Conservation (phyloP, 441 rosid genomes). For the Dalechampia spathulata region DNA sequence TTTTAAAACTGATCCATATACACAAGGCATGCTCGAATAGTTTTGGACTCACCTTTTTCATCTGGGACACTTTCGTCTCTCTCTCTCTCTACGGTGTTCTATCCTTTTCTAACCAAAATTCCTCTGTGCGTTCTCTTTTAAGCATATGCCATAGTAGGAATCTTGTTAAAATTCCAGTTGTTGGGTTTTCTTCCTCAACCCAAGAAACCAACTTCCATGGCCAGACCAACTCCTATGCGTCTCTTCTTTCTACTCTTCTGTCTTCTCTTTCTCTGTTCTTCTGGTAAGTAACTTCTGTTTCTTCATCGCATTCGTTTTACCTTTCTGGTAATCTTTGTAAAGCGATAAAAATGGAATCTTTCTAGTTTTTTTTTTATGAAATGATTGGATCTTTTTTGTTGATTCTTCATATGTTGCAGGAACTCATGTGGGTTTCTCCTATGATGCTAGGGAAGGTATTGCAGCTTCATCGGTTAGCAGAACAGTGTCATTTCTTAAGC, state of each 20-base stretch:
- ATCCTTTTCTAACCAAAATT: slow-evolving; percentile 6
- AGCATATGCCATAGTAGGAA: slow-evolving; percentile 10
- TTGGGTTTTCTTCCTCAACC: slow-evolving; percentile 23
- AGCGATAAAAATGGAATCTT: not conserved
- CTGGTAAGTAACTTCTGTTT: slow-evolving; percentile 32
- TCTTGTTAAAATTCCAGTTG: slow-evolving; percentile 17
- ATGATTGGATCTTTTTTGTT: not conserved
- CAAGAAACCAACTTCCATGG: slow-evolving; percentile 29
- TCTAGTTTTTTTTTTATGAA: not conserved
- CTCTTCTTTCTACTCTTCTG: slow-evolving; percentile 41
- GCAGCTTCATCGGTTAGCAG: slow-evolving; percentile 16
- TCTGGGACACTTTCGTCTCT: slow-evolving; percentile 10
- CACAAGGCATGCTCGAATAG: too few relatives aligned
- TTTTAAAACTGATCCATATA: too few relatives aligned
- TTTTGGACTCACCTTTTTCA: slow-evolving; percentile 9
- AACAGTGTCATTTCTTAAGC: slow-evolving; percentile 22
- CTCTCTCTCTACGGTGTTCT: slow-evolving; percentile 18
- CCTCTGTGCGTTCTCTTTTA: slow-evolving; percentile 20
- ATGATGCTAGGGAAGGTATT: slow-evolving; percentile 16
- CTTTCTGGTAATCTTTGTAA: too few relatives aligned
- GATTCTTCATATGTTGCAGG: slow-evolving; percentile 21
- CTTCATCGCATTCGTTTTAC: not conserved
- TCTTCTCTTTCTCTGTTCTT: slow-evolving; percentile 37
- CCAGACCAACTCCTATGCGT: slow-evolving; percentile 20
- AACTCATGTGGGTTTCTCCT: slow-evolving; percentile 33